A percentile compares a stretch with the other conserved stretches of the same genome.
phyloP scores from a whole-genome alignment of 805 yeast genomes.

The Teunomyces barrocoloradensis region DNA sequence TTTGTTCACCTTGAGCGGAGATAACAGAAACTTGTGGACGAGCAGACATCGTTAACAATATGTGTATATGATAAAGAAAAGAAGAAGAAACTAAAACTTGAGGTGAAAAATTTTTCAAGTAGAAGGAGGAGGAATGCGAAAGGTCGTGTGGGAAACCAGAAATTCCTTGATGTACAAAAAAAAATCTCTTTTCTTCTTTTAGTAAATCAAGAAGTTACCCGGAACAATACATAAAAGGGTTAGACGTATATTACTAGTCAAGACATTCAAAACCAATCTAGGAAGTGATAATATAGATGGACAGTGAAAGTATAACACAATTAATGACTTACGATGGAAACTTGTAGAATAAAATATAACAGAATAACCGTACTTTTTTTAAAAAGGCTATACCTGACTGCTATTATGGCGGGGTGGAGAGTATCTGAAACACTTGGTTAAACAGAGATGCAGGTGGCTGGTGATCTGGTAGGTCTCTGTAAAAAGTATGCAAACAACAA shows the following conservation, averaged over 20 bases:
- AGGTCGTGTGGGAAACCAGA: conserved; percentile 5
- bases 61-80: conserved; percentile 19
- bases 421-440: too few relatives aligned
- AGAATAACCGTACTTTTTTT: background rate
- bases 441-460: too few relatives aligned
- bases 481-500: too few relatives aligned
- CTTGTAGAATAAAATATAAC: background rate
- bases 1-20: conserved; percentile 82
- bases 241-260: background rate
- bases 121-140: background rate
- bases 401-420: background rate
- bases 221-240: background rate
- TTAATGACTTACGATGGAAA: background rate
- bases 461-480: too few relatives aligned
- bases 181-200: too few relatives aligned
- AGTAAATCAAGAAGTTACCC: background rate
- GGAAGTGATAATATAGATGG: background rate
- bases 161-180: background rate
- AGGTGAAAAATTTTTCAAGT: conserved; percentile 14
- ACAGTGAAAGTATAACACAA: background rate
- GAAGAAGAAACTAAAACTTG: conserved; percentile 10
- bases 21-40: conserved; percentile 98
- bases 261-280: background rate
- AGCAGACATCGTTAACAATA: conserved; percentile 42
- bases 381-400: background rate